Conservation (phyloP, 2,329 filamentous ascomycete species). For the Xylariomycetidae sp. region DNA sequence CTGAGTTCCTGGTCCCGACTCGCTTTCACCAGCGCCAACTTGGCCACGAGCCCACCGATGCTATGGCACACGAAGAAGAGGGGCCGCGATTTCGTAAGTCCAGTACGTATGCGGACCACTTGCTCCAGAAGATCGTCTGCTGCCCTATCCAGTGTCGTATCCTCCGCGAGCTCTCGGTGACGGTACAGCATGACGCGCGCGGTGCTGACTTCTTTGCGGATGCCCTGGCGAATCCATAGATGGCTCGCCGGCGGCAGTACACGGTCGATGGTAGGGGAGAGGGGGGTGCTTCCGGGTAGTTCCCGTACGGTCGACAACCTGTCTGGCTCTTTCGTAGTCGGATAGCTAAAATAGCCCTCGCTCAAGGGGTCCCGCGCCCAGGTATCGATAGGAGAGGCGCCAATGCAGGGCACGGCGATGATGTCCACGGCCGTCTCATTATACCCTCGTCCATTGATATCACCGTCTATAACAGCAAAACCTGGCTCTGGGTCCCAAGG, state of each 20-base stretch:
- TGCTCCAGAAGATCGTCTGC: slow-evolving; percentile 43
- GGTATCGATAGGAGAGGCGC: slow-evolving; percentile 44
- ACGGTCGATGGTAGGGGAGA: slow-evolving; percentile 27
- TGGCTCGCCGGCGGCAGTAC: slow-evolving; percentile 28
- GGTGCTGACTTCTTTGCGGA: slow-evolving; percentile 39
- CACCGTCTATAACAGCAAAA: slow-evolving; percentile 37
- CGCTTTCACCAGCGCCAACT: slow-evolving; percentile 48
- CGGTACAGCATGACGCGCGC: slow-evolving; percentile 47
- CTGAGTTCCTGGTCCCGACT: slow-evolving; percentile 31
- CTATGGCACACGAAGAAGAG: slow-evolving; percentile 57
- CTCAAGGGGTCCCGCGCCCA: slow-evolving; percentile 46
- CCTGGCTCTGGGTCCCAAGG: slow-evolving; percentile 30
- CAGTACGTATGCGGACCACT: slow-evolving; percentile 29
- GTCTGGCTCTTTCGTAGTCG: slow-evolving; percentile 15
- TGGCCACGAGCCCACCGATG: slow-evolving; percentile 54
- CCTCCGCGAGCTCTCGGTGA: slow-evolving; percentile 37
- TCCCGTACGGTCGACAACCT: slow-evolving; percentile 25
- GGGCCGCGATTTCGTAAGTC: slow-evolving; percentile 36
- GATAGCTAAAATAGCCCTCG: slow-evolving; percentile 39
- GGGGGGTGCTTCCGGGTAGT: slow-evolving; percentile 24
- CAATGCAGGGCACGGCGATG: slow-evolving; percentile 48
- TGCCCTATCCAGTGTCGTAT: slow-evolving; percentile 36
- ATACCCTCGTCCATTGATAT: slow-evolving; percentile 36
- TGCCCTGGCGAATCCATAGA: slow-evolving; percentile 48
- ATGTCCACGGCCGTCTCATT: slow-evolving; percentile 50